Conservation (phyloP, 2,329 filamentous ascomycete species). For the Hypoxylon sp. region DNA sequence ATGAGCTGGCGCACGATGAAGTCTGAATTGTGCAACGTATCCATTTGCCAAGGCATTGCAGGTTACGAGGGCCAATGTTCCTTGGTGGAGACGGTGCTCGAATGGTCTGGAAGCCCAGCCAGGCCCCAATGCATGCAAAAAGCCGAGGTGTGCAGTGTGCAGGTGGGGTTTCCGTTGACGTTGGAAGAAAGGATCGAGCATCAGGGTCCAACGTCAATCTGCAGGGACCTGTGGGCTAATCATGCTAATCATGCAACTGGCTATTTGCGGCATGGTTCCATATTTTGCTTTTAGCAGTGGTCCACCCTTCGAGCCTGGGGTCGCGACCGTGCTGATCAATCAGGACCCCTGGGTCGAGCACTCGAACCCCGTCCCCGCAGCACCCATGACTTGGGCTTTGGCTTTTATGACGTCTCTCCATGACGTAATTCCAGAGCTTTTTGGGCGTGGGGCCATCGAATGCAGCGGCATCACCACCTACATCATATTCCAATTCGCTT, state of each 20-base stretch:
- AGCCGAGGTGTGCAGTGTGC: slow-evolving; percentile 16
- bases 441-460: slow-evolving; percentile 26
- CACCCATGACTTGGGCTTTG: slow-evolving; percentile 26
- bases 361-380: slow-evolving; percentile 34
- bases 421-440: slow-evolving; percentile 41
- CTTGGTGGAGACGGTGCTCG: slow-evolving; percentile 31
- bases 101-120: slow-evolving; percentile 36
- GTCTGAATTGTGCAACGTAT: slow-evolving; percentile 20
- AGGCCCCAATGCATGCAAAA: slow-evolving; percentile 32
- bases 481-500: slow-evolving; percentile 47
- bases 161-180: slow-evolving; percentile 38
- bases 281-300: slow-evolving; percentile 15
- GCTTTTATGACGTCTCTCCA: slow-evolving; percentile 41
- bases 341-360: slow-evolving; percentile 33
- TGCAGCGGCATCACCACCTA: slow-evolving; percentile 49
- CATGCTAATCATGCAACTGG: slow-evolving; percentile 38
- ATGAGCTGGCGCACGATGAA: slow-evolving; percentile 38
- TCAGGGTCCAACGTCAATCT: slow-evolving; percentile 52
- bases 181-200: slow-evolving; percentile 41
- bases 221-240: slow-evolving; percentile 51
- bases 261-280: slow-evolving; percentile 42
- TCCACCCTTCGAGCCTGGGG: slow-evolving; percentile 26
- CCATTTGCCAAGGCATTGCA: slow-evolving; percentile 22
- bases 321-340: slow-evolving; percentile 34
- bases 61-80: slow-evolving; percentile 21